phyloP scores from a whole-genome alignment of 495 filamentous ascomycete species.

The Lasiosphaeria hispida region DNA sequence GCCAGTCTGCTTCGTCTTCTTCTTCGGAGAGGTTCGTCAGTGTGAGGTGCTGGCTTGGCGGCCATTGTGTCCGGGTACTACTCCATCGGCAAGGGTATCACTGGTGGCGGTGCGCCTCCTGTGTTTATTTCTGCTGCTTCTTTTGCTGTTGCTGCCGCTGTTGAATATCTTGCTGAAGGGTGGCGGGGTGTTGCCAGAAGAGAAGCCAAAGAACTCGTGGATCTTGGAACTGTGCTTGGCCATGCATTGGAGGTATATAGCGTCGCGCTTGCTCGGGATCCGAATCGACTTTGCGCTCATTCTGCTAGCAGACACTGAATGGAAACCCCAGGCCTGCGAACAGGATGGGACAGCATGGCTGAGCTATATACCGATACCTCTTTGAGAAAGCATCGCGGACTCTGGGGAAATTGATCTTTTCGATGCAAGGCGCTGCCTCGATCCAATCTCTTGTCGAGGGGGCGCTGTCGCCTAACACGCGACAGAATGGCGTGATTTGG shows the following conservation, averaged over 20 bases:
- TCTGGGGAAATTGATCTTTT: no score
- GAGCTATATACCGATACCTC: no score
- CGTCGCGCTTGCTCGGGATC: constrained; percentile 1
- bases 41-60: background rate
- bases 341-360: no score
- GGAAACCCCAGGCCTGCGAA: no score
- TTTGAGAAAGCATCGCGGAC: no score
- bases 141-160: background rate
- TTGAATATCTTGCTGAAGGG: constrained; percentile 3
- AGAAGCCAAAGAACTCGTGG: constrained; percentile 27
- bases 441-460: no score
- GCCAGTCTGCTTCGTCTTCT: background rate
- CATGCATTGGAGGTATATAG: constrained; percentile 13
- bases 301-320: no score
- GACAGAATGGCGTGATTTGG: no score
- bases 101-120: background rate
- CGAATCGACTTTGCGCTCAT: no score
- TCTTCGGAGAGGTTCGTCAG: background rate
- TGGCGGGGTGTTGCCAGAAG: constrained; percentile 7
- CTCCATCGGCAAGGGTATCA: background rate
- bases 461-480: no score
- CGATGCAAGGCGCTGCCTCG: no score
- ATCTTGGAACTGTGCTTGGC: constrained; percentile 25
- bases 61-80: background rate
- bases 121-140: background rate